Evolutionary conservation across 768 basidiomycete species (phyloP).

Genomic region (Termitomyces sp.): DNA sequence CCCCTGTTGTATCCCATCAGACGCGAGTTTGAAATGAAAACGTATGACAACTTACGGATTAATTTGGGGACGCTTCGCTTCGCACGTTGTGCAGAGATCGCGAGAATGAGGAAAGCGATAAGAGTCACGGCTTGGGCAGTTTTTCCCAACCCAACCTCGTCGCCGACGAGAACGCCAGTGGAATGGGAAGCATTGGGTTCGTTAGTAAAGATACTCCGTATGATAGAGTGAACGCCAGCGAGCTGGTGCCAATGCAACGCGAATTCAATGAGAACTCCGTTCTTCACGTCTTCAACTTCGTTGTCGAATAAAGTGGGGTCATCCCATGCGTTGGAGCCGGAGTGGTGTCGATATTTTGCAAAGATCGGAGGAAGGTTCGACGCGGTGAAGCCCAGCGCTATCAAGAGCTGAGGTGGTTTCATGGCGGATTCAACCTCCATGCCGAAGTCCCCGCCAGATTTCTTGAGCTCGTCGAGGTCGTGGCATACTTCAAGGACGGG

Average conservation of each 20-base stretch:
- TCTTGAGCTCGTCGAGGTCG: not conserved
- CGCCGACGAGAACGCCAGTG: constrained; percentile 19
- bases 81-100: not conserved
- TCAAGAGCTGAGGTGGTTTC: constrained; percentile 7
- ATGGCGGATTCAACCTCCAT: constrained; percentile 8
- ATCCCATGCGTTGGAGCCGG: constrained; percentile 19
- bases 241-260: constrained; percentile 25
- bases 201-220: constrained; percentile 12
- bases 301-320: not conserved
- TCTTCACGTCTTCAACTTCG: not conserved
- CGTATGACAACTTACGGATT: not conserved
- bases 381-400: constrained; percentile 17
- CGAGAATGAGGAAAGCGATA: constrained; percentile 18
- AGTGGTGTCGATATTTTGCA: constrained; percentile 14
- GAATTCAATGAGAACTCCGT: not conserved
- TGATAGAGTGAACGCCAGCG: constrained; percentile 18
- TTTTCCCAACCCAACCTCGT: constrained; percentile 31
- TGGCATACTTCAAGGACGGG: not conserved
- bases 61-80: not conserved
- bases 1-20: not conserved
- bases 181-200: not conserved
- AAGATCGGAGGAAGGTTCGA: constrained; percentile 17
- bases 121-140: constrained; percentile 18
- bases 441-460: constrained; percentile 4
- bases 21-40: not conserved